phyloP scores from a whole-genome alignment of 495 filamentous ascomycete genomes.

The Cudoniella acicularis region DNA sequence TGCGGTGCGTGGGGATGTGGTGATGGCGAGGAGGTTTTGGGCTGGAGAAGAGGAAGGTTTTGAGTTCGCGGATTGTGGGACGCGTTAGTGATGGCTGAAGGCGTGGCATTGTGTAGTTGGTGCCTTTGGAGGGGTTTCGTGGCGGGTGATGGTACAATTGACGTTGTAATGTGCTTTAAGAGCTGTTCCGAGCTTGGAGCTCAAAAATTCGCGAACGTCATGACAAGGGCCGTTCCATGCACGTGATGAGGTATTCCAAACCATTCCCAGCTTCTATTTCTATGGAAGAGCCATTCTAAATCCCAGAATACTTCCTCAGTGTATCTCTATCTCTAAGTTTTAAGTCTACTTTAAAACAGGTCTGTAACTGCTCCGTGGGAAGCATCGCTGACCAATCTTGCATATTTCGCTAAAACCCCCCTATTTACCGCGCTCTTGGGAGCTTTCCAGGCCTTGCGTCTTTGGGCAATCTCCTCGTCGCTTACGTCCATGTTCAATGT shows the following conservation, averaged over 20 bases:
- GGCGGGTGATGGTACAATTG: no score
- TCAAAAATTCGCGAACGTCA: background rate
- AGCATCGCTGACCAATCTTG: slow-evolving; percentile 52
- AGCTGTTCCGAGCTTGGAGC: no score
- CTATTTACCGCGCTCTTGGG: slow-evolving; percentile 74
- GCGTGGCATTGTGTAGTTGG: slow-evolving; percentile 3
- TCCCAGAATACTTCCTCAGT: background rate
- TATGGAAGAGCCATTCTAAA: background rate
- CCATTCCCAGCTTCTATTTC: background rate
- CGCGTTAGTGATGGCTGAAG: slow-evolving; percentile 9
- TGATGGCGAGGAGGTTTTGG: slow-evolving; percentile 3
- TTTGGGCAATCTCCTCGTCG: slow-evolving; percentile 65
- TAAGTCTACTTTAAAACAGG: slow-evolving; percentile 21
- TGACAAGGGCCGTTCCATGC: background rate
- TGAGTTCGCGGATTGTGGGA: slow-evolving; percentile 15
- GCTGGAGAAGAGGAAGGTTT: slow-evolving; percentile 13
- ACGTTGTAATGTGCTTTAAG: no score
- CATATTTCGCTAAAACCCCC: slow-evolving; percentile 90
- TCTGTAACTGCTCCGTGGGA: slow-evolving; percentile 54
- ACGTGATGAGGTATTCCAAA: background rate
- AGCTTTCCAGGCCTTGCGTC: slow-evolving; percentile 68
- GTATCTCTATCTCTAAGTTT: background rate
- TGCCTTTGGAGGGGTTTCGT: background rate
- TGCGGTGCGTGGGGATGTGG: slow-evolving; percentile 3
- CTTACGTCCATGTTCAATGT: slow-evolving; percentile 70